Conservation (phyloP, 2,329 filamentous ascomycete genomes). For the Phyllosticta citribraziliensis region DNA sequence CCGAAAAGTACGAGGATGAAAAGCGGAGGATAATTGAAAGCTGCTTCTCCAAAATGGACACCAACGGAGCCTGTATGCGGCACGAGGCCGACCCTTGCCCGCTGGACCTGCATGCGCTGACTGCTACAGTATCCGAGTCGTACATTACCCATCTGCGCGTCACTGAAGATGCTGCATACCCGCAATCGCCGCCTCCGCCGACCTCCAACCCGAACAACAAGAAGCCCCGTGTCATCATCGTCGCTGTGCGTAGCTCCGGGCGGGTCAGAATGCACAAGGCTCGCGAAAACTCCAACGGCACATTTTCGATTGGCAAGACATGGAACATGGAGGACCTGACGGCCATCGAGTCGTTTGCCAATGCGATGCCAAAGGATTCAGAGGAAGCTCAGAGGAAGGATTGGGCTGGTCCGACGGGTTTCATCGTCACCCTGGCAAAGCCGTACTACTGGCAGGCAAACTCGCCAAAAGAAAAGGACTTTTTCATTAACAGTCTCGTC, state of each 20-base stretch:
- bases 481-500: conserved; percentile 91
- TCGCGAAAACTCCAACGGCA: conserved; percentile 85
- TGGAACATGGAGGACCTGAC: conserved; percentile 91
- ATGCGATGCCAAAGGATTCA: conserved; percentile 46
- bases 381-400: conserved; percentile 53
- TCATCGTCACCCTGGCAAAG: conserved; percentile 81
- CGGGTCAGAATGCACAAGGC: conserved; percentile 94
- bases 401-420: conserved; percentile 78
- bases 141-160: conserved; percentile 97
- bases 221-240: conserved; percentile 84
- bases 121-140: conserved; percentile 51
- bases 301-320: conserved; percentile 96
- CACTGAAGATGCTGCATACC: conserved; percentile 73
- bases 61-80: conserved; percentile 70
- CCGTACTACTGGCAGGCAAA: conserved; percentile 96
- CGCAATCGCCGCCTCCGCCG: conserved; percentile 75
- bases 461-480: conserved; percentile 93
- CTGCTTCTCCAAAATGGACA: conserved; percentile 85
- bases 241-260: conserved; percentile 85
- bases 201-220: conserved; percentile 64
- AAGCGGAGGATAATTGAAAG: conserved; percentile 89
- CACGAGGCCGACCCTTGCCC: not conserved
- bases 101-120: conserved; percentile 5
- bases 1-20: conserved; percentile 92
- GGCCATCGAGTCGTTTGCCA: conserved; percentile 71